Evolutionary conservation across 495 filamentous ascomycete genomes (phyloP).

Genomic region (Friedmanniomyces endolithicus): DNA sequence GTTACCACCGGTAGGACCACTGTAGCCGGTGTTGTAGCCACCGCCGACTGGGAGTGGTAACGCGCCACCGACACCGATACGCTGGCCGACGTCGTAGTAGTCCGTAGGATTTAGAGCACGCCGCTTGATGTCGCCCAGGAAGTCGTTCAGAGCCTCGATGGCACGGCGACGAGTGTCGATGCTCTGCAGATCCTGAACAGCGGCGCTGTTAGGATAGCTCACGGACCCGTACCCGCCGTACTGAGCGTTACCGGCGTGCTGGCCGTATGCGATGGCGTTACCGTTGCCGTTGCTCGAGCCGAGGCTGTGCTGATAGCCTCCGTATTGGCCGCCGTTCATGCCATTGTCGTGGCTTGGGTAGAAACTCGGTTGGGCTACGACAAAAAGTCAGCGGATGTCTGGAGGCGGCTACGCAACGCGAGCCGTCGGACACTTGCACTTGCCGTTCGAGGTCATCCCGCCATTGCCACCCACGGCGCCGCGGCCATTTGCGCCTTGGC

Average conservation of each 20-base stretch:
- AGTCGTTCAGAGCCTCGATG: constrained; percentile 80
- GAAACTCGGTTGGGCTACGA: constrained; percentile 22
- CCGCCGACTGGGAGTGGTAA: constrained; percentile 56
- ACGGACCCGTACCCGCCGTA: constrained; percentile 53
- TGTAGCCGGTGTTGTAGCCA: constrained; percentile 54
- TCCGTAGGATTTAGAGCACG: constrained; percentile 75
- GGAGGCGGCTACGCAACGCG: constrained; percentile 4
- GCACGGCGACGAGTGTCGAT: constrained; percentile 55
- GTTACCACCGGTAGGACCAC: not conserved
- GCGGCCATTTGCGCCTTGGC: constrained; percentile 42
- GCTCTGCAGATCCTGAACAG: constrained; percentile 31
- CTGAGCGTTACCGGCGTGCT: constrained; percentile 40
- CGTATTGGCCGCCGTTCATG: constrained; percentile 19
- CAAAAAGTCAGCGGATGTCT: constrained; percentile 10
- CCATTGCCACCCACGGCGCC: constrained; percentile 36
- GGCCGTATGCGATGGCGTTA: constrained; percentile 33
- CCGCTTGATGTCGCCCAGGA: constrained; percentile 84
- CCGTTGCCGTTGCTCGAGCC: constrained; percentile 16
- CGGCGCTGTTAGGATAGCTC: constrained; percentile 51
- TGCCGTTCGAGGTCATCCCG: constrained; percentile 40
- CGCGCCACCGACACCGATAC: constrained; percentile 44
- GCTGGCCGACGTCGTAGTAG: constrained; percentile 68
- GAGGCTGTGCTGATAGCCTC: constrained; percentile 13
- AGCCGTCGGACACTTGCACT: constrained; percentile 40
- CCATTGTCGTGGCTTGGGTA: constrained; percentile 22